A percentile compares a stretch with the other conserved stretches of the same genome.
Conservation (phyloP, 495 filamentous ascomycete species). For the Viridothelium virens region DNA sequence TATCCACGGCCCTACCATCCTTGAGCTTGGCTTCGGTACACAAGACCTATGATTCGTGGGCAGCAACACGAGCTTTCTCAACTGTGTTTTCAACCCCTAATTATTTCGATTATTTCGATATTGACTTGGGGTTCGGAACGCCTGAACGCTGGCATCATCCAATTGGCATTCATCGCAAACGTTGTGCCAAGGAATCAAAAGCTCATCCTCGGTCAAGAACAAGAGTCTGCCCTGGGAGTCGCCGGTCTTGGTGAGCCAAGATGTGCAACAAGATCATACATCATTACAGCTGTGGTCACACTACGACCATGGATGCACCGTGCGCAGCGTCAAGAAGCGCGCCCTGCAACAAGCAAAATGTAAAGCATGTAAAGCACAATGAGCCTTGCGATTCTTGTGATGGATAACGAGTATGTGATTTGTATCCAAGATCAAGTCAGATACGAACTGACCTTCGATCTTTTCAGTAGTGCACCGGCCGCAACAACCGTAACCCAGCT, state of each 20-base stretch:
- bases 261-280: slow-evolving; percentile 37
- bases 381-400: slow-evolving; percentile 36
- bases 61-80: not conserved
- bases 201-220: not conserved
- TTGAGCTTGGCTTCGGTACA: not conserved
- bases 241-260: slow-evolving; percentile 8
- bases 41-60: slow-evolving; percentile 1
- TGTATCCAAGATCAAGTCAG: not conserved
- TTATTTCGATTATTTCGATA: not conserved
- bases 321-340: slow-evolving; percentile 33
- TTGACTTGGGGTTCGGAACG: not conserved
- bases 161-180: not conserved
- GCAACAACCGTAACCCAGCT: not conserved
- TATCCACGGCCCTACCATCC: not conserved
- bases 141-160: not conserved
- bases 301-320: slow-evolving; percentile 26
- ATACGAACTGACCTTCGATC: not conserved
- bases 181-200: not conserved
- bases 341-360: slow-evolving; percentile 27
- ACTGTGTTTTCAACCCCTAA: not conserved
- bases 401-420: slow-evolving; percentile 24
- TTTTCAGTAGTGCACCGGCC: not conserved
- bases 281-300: slow-evolving; percentile 32
- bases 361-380: slow-evolving; percentile 33
- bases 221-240: not conserved